Evolutionary conservation across 257 asterid species (phyloP), one percentile per base, ranked within the genome.

Genomic region (Nemophila menziesii): DNA sequence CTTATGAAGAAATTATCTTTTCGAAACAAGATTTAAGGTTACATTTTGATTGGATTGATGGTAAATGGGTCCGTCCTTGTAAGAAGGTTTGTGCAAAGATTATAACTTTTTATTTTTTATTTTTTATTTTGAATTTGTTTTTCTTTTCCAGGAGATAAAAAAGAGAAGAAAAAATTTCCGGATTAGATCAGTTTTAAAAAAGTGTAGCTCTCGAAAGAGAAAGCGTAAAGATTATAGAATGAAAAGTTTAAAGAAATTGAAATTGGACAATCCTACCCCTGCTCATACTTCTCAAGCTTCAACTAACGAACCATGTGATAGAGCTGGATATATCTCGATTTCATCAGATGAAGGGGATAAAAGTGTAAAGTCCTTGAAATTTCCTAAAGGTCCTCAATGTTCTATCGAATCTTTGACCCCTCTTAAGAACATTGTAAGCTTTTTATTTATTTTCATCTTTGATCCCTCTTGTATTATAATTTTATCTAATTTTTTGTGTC

Each of bases 21-120:
- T 13, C 20, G 6, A 7, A 1, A 3, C 33, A 27, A 12, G 51
- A 46, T 1, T 26, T 46, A 11, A 15, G 51, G 37, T 8, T 46
- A 5, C 51, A 46, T 18, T n/a, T 13, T 15, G 39, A 46, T n/a
- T 46, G 51, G 51, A n/a, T 46, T n/a, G 9, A 46, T 24, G 19
- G 20, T 8, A 7, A 12, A 9, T 46, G 51, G 51, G 20, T 46
- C 12, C 22, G 39, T 22, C 51, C 38, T 10, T 14, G 15, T 2
- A 22, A 46, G 11, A 23, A 46, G 51, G 51, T 24, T 7, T 13
- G 7, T 2, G 9, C 36, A 7, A 29, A 5, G n/a, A n/a, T n/a
- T n/a, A n/a, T n/a, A n/a, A n/a, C n/a, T 29, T 29, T 29, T 7
- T 13, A 29, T 7, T 13, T 7, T n/a, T n/a, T n/a, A n/a, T n/a